Conservation (phyloP, 2,329 filamentous ascomycete species). For the Tolypocladium capitatum region DNA sequence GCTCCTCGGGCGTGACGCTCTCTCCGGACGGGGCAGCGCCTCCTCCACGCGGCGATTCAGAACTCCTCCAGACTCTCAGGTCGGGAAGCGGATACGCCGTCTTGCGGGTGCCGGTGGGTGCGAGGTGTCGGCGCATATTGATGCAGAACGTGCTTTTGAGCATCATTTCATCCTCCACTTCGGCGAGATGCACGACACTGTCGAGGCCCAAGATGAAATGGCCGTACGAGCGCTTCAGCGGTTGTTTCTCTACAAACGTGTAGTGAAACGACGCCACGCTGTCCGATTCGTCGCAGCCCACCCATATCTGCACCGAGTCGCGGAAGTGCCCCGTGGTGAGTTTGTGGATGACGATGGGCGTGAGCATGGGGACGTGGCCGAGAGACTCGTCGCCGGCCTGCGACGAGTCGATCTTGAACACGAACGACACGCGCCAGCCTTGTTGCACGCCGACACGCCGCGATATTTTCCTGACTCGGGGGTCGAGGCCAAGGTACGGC, state of each 20-base stretch:
- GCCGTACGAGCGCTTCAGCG: not conserved
- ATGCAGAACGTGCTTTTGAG: not conserved
- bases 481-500: not conserved
- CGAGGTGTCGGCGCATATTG: not conserved
- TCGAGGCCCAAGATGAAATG: not conserved
- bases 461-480: not conserved
- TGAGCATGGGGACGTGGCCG: not conserved
- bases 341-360: not conserved
- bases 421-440: not conserved
- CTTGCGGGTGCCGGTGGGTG: not conserved
- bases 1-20: not conserved
- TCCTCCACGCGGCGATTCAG: not conserved
- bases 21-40: not conserved
- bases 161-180: not conserved
- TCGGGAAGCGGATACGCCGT: not conserved
- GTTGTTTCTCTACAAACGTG: not conserved
- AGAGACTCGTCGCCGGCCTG: not conserved
- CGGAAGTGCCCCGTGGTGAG: not conserved
- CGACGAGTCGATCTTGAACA: not conserved
- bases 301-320: not conserved
- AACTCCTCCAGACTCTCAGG: not conserved
- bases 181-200: not conserved
- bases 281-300: not conserved
- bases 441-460: not conserved
- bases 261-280: not conserved